Conservation (phyloP, 2,329 filamentous ascomycete genomes). For the Pyrenophora graminea region DNA sequence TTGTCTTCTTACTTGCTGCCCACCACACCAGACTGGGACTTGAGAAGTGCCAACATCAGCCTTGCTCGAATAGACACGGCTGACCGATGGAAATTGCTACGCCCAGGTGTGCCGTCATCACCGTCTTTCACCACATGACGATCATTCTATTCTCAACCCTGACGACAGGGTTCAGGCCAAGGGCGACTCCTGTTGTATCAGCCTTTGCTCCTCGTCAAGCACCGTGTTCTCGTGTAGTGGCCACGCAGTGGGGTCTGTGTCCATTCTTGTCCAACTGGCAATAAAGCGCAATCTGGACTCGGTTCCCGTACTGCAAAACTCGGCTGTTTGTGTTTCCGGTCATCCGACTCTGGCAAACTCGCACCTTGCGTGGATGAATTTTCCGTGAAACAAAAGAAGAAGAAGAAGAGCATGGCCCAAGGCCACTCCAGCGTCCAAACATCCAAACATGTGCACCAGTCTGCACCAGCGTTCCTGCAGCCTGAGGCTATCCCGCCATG, state of each 20-base stretch:
- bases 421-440: background rate
- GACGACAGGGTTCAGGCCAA: slow-evolving; percentile 10
- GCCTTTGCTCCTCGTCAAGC: slow-evolving; percentile 27
- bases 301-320: slow-evolving; percentile 29
- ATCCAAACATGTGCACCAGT: background rate
- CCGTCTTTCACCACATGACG: slow-evolving; percentile 14
- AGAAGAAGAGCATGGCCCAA: too few species aligned
- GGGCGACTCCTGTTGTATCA: slow-evolving; percentile 22
- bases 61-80: slow-evolving; percentile 6
- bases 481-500: slow-evolving; percentile 42
- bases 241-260: slow-evolving; percentile 41
- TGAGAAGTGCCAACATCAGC: slow-evolving; percentile 3
- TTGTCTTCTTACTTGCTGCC: slow-evolving; percentile 44
- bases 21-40: slow-evolving; percentile 25
- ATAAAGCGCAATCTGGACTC: slow-evolving; percentile 39
- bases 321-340: slow-evolving; percentile 19
- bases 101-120: slow-evolving; percentile 8
- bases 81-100: slow-evolving; percentile 11
- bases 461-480: slow-evolving; percentile 43
- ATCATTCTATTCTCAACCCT: slow-evolving; percentile 15
- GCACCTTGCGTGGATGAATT: too few species aligned
- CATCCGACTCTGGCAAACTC: background rate
- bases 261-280: slow-evolving; percentile 35
- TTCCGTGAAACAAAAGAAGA: background rate
- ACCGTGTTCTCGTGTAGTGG: slow-evolving; percentile 29